Conservation (phyloP, 164 flowering plant genomes). For the Magnolia changhungtana region DNA sequence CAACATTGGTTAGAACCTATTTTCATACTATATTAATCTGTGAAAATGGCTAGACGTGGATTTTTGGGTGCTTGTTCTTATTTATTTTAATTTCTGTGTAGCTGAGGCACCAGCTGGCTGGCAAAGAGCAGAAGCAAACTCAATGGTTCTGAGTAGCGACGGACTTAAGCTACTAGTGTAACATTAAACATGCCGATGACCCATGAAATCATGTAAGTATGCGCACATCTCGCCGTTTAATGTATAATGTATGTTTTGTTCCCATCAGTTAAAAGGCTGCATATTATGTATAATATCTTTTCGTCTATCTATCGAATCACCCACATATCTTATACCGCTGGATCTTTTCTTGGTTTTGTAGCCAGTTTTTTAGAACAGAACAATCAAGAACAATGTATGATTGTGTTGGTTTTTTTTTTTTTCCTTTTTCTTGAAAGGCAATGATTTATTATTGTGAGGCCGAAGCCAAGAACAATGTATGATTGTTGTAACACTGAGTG, state of each 20-base stretch:
- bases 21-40: no score
- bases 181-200: conserved; percentile 7
- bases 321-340: background rate
- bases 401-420: no score
- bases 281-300: background rate
- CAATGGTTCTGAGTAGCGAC: conserved; percentile 3
- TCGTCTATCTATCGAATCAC: background rate
- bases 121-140: conserved; percentile 9
- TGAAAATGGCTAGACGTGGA: no score
- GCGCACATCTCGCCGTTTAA: background rate
- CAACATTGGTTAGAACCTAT: no score
- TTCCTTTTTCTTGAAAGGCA: no score
- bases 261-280: background rate
- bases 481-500: background rate
- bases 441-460: no score
- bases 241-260: conserved; percentile 5
- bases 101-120: conserved; percentile 35
- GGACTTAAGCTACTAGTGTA: conserved; percentile 7
- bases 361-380: background rate
- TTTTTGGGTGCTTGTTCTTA: background rate
- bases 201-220: conserved; percentile 2
- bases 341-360: background rate
- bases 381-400: no score
- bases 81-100: conserved; percentile 16
- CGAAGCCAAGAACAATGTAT: background rate